These are phyloP conservation scores for Scheffersomyces titani DNA, from an alignment of 1,139 yeast genomes.

Conservation along the genomic window DNA sequence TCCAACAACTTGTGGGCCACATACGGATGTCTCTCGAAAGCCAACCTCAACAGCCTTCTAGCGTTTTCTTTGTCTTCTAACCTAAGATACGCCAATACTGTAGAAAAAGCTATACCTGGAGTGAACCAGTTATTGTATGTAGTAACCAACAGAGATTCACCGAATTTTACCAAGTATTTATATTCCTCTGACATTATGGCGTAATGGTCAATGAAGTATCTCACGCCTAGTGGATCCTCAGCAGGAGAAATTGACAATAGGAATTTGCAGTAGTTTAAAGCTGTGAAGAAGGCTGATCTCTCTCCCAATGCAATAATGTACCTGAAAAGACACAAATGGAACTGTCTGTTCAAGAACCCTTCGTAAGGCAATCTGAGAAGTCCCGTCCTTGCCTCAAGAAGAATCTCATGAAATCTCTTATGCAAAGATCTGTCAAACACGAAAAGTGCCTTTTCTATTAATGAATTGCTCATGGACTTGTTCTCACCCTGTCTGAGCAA, in stretches of 20 bases:
- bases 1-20: slow-evolving; percentile 55
- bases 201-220: slow-evolving; percentile 80
- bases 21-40: slow-evolving; percentile 60
- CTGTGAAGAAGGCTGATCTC: slow-evolving; percentile 76
- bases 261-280: slow-evolving; percentile 71
- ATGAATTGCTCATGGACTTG: slow-evolving; percentile 66
- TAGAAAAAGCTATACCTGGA: slow-evolving; percentile 71
- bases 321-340: slow-evolving; percentile 72
- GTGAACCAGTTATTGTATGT: slow-evolving; percentile 69
- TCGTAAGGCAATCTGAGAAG: slow-evolving; percentile 75
- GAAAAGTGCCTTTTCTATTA: slow-evolving; percentile 75
- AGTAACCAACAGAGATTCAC: slow-evolving; percentile 54
- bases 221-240: slow-evolving; percentile 82
- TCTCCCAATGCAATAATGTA: slow-evolving; percentile 72
- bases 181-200: slow-evolving; percentile 69
- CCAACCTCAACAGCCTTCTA: slow-evolving; percentile 42
- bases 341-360: slow-evolving; percentile 71
- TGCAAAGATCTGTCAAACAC: slow-evolving; percentile 67
- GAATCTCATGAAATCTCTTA: slow-evolving; percentile 40
- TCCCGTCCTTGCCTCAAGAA: slow-evolving; percentile 57
- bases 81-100: slow-evolving; percentile 58
- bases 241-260: slow-evolving; percentile 70
- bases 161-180: slow-evolving; percentile 58
- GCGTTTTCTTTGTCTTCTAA: slow-evolving; percentile 47
- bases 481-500: slow-evolving; percentile 74